Evolutionary conservation across 106 monocot genomes (phyloP), one percentile per base, ranked within the genome.

Genomic region (Posidonia australis): DNA sequence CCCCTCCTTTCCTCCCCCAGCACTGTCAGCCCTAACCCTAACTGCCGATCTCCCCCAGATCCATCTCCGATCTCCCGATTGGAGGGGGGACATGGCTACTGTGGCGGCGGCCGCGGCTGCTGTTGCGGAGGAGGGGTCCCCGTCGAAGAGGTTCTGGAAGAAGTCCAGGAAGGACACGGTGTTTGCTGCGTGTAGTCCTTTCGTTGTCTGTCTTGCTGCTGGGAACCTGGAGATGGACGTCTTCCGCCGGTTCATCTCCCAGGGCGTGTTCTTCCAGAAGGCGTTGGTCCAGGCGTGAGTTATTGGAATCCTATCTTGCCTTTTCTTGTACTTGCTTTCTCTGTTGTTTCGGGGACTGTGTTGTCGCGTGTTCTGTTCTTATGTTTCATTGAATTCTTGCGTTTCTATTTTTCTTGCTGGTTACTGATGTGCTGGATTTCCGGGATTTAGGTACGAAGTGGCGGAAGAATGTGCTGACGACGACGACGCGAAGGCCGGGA

Each of bases 381-480:
- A 23, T 56, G 17, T 3, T 63, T 49, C 48, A 14, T 4, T 49
- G 49, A 19, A 19, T 14, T 49, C n/a, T 0, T 17, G 0, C 3
- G 10, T 49, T 7, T 7, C n/a, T 12, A 12, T 3, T 7, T 19
- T 49, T 49, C 13, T n/a, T n/a, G n/a, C 49, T 49, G 13, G 49
- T 0, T 0, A 49, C 49, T 49, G 49, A 14, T 61, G 21, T 21
- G 41, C 30, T 44, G 10, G 32, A 22, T 61, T 41, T 49, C 29
- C 14, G 59, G 43, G 29, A 24, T 76, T 63, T 63, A 98, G 96
- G 44, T 98, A 98, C 67, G 96, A 98, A 56, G 80, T 83, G 71
- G 90, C 96, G 10, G 84, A 80, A 44, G 82, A 87, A 10, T 98
- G 76, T 68, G 82, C 96, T 5, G 96, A 98, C 43, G 96, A 98